Percentiles rank a stretch among this genome's conserved stretches.
Conservation (phyloP, 306 rosid species). For the Begonia loranthoides region DNA sequence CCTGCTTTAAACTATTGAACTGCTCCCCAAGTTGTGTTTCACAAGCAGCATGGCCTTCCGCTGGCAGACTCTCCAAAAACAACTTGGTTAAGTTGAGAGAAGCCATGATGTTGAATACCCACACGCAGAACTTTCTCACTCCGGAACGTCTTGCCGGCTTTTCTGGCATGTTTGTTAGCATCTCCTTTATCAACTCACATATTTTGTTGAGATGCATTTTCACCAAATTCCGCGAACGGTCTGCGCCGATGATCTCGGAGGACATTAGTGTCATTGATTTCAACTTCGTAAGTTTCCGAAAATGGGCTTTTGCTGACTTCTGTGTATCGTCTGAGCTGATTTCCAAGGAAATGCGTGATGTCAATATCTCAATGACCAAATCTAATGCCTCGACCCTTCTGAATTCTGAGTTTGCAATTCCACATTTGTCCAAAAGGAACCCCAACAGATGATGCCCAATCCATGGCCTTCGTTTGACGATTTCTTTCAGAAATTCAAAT, state of each 20-base stretch:
- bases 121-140: constrained; percentile 45
- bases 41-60: constrained; percentile 38
- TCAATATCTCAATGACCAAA: constrained; percentile 46
- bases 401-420: constrained; percentile 53
- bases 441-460: constrained; percentile 55
- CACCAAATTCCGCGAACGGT: constrained; percentile 22
- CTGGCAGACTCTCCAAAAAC: constrained; percentile 31
- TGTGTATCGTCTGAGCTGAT: no score
- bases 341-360: constrained; percentile 14
- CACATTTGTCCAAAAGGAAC: constrained; percentile 56
- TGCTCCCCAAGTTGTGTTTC: constrained; percentile 53
- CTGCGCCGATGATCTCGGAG: no score
- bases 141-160: constrained; percentile 56
- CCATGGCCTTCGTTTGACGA: constrained; percentile 65
- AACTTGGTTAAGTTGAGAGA: constrained; percentile 29
- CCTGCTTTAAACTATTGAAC: constrained; percentile 23
- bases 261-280: no score
- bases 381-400: constrained; percentile 76
- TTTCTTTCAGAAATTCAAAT: constrained; percentile 62
- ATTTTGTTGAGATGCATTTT: constrained; percentile 37
- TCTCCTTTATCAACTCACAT: constrained; percentile 39
- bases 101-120: constrained; percentile 34
- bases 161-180: constrained; percentile 49
- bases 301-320: no score
- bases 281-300: no score